Evolutionary conservation across 805 yeast species (phyloP), one percentile per base, ranked within the genome.

Genomic region (Hyphopichia homilentoma): DNA sequence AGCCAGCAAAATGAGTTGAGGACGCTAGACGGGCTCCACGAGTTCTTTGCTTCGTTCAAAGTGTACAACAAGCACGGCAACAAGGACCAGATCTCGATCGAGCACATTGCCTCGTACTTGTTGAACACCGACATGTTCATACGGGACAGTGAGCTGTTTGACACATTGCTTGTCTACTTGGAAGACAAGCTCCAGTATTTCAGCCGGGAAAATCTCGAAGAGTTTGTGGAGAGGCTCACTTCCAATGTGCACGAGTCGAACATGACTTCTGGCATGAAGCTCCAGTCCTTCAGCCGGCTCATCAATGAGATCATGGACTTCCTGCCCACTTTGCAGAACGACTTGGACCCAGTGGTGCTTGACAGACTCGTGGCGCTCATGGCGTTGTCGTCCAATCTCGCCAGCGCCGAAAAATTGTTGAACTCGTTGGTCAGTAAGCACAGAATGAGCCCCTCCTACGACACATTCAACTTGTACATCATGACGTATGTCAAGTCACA

Each of bases 291-390:
- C 17, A 39, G 35, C 5, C 21, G 33, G 3, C 41, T 48, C 13
- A 30, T 47, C 18, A 23, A 20, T 4, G 21, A 27, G 7, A 29
- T 50, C 9, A 18, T 36, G 14, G 39, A 34, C n/a, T 22, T 36
- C 4, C 38, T 39, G 22, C 48, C 52, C 4, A 25, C 33, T 8
- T 16, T 44, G 6, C 29, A 42, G 16, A 6, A 14, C 12, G 48
- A 44, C 13, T 37, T 57, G 21, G 40, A 37, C 27, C 41, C 56
- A 2, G 16, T 25, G 4, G 36, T 38, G 20, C 44, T 60, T 21
- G 57, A 60, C 32, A 45, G 44, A 21, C 40, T 59, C 20, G 56
- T 54, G 8, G 35, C 34, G 22, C 34, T 55, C 20, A 36, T 51
- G 12, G 35, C 52, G 2, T 21, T 37, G 8, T 38, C 56, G 3